phyloP scores from a whole-genome alignment of 2,329 filamentous ascomycete genomes.

The Stemphylium vesicarium region DNA sequence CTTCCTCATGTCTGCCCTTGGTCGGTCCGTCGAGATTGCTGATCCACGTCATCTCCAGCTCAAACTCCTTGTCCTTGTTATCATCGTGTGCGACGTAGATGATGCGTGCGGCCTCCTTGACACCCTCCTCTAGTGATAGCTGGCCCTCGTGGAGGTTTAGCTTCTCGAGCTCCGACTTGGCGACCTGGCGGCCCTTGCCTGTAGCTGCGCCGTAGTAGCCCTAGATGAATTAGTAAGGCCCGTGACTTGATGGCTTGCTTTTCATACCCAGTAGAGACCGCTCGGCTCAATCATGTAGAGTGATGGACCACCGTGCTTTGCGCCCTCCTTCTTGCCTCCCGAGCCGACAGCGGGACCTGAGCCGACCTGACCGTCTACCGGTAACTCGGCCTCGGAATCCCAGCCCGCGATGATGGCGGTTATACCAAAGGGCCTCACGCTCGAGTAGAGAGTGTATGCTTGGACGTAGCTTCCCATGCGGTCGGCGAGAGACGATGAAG shows the following conservation, averaged over 20 bases:
- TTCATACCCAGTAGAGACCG: slow-evolving; percentile 83
- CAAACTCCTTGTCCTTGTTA: slow-evolving; percentile 99
- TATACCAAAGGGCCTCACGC: slow-evolving; percentile 94
- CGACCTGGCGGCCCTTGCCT: slow-evolving; percentile 93
- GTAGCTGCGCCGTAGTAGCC: slow-evolving; percentile 98
- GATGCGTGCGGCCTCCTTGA: slow-evolving; percentile 95
- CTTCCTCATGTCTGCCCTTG: slow-evolving; percentile 90
- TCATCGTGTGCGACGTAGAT: slow-evolving; percentile 98
- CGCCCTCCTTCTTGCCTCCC: slow-evolving; percentile 78
- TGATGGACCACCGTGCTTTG: slow-evolving; percentile 84
- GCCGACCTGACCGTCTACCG: slow-evolving; percentile 90
- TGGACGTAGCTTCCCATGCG: slow-evolving; percentile 96
- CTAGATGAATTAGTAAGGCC: slow-evolving; percentile 44
- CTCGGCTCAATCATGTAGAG: slow-evolving; percentile 99
- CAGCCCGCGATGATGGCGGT: slow-evolving; percentile 93
- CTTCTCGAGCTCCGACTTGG: slow-evolving; percentile 98
- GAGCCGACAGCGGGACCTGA: slow-evolving; percentile 77
- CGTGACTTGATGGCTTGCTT: neutral
- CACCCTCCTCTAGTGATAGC: slow-evolving; percentile 81
- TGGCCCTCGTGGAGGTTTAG: slow-evolving; percentile 80
- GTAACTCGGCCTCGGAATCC: slow-evolving; percentile 84
- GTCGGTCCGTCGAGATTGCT: slow-evolving; percentile 84
- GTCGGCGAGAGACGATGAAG: slow-evolving; percentile 83
- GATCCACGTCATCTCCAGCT: slow-evolving; percentile 99
- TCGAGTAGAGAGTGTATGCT: slow-evolving; percentile 96